Base-by-base conservation (phyloP, 345 rosid species). In the Heritiera littoralis region DNA sequence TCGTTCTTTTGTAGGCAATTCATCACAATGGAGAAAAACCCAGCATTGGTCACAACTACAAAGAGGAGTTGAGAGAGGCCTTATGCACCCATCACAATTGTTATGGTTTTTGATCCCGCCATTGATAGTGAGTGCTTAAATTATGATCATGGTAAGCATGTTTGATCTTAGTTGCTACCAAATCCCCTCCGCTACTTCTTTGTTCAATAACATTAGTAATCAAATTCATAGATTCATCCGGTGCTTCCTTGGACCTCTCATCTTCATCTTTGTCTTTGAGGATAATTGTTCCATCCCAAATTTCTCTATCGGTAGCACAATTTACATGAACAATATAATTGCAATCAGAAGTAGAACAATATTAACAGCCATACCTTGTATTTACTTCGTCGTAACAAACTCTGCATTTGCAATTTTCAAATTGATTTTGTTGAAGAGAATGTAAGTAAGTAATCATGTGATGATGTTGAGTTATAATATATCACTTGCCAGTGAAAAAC, bases 21-120 rank as follows among this genome's bases (percentile, higher is more conserved):
- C 40, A 41, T 78, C 84, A 18, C 86, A 84, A 58, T 84, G 86
- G 28, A 81, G 82, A 15, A 49, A 32, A 9, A 76, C 81, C 23
- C 20, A 49, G 41, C 84, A 79, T 13, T 79, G 58, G 15, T 75
- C 59, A 32, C 82, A 79, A 61, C 2, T n/a, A 69, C 76, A 84
- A 43, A 75, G 76, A 6, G 51, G 40, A 49, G 23, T 63, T 30
- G 80, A 79, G 13, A 79, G 20, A 32, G 70, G 70, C 35, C 72
- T 51, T 46, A 59, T 41, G 60, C 86, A 81, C 14, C 80, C 84
- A 30, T 72, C 58, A 35, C 83, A 84, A 9, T 5, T 9, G 28
- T 28, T 35, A 3, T 38, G 46, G 11, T 11, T 56, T 30, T 77
- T 14, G 35, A 40, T 32, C 32, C 52, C 52, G 3, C 17, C 51